Percentiles rank a stretch among this genome's conserved stretches.
Conservation (phyloP, 495 filamentous ascomycete genomes). For the Cenococcum geophilum region DNA sequence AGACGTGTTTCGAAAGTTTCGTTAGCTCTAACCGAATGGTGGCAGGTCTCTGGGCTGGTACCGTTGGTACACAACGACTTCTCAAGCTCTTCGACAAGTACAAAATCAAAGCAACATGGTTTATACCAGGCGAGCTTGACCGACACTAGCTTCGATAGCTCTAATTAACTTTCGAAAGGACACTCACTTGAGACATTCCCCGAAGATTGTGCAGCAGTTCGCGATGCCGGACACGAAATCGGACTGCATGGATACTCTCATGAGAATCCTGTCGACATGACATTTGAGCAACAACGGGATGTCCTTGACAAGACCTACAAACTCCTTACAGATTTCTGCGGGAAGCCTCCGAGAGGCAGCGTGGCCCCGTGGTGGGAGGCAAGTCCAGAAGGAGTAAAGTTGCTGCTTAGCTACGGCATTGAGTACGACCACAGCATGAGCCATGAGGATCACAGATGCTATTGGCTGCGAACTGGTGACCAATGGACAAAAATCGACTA, state of each 20-base stretch:
- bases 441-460: slow-evolving; percentile 48
- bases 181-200: slow-evolving; percentile 76
- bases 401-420: slow-evolving; percentile 42
- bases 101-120: slow-evolving; percentile 77
- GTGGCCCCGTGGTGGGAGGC: slow-evolving; percentile 53
- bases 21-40: slow-evolving; percentile 15
- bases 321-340: slow-evolving; percentile 64
- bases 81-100: slow-evolving; percentile 73
- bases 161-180: slow-evolving; percentile 35
- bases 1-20: background rate
- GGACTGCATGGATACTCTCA: slow-evolving; percentile 59
- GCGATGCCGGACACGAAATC: slow-evolving; percentile 75
- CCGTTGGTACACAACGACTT: slow-evolving; percentile 62
- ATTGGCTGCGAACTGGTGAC: slow-evolving; percentile 48
- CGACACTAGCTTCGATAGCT: background rate
- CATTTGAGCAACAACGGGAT: slow-evolving; percentile 63
- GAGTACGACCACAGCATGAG: slow-evolving; percentile 42
- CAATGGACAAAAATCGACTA: slow-evolving; percentile 49
- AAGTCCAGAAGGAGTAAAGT: slow-evolving; percentile 46
- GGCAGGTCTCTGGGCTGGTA: slow-evolving; percentile 64
- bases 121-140: slow-evolving; percentile 51
- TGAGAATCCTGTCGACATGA: slow-evolving; percentile 70
- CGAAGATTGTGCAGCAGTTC: slow-evolving; percentile 64
- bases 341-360: slow-evolving; percentile 62
- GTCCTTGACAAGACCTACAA: slow-evolving; percentile 72